These are phyloP conservation scores for Hibiscus tridactylites DNA, from an alignment of 345 rosid species.

Conservation along the genomic window DNA sequence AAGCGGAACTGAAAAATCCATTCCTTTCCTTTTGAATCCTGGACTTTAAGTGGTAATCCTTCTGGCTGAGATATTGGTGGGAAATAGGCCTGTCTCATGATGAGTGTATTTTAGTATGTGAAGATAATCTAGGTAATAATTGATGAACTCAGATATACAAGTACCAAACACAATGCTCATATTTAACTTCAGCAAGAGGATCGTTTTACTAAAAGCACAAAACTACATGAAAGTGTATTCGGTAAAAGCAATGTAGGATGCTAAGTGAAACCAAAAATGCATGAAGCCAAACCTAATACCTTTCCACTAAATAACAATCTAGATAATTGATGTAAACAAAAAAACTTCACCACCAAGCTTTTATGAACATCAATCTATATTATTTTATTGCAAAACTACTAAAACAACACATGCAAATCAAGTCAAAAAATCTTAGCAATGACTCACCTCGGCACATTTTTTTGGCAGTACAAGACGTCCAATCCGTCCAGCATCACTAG, in stretches of 20 bases:
- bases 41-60: slow-evolving; percentile 89
- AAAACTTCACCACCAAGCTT: neutral
- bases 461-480: slow-evolving; percentile 93
- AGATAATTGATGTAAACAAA: neutral
- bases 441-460: slow-evolving; percentile 88
- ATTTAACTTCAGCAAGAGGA: slow-evolving; percentile 6
- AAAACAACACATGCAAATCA: neutral
- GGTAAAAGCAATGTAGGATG: neutral
- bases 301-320: neutral
- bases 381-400: neutral
- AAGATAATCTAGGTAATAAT: neutral
- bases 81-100: slow-evolving; percentile 63
- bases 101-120: slow-evolving; percentile 8
- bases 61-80: slow-evolving; percentile 76
- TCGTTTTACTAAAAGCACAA: neutral
- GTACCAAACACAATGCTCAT: neutral
- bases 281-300: neutral
- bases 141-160: slow-evolving; percentile 15
- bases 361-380: neutral
- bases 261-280: neutral
- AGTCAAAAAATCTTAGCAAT: neutral
- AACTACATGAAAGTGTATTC: neutral
- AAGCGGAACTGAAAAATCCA: slow-evolving; percentile 97
- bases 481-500: slow-evolving; percentile 84
- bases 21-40: slow-evolving; percentile 88